Evolutionary conservation across 2,329 filamentous ascomycete genomes (phyloP).

Genomic region (Lachnellula hyalina): DNA sequence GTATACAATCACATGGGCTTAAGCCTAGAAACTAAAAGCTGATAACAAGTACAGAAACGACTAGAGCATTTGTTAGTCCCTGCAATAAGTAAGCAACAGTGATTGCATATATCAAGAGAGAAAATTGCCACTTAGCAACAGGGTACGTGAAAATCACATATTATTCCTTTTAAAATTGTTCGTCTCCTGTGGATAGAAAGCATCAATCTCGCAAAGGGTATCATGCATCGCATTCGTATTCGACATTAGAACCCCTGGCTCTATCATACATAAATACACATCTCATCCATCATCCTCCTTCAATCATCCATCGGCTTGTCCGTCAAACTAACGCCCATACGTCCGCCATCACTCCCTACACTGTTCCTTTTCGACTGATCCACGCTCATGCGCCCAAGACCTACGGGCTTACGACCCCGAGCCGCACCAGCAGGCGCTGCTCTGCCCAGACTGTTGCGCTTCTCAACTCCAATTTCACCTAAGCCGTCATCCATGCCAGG

Average conservation of each 20-base stretch:
- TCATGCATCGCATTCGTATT: constrained; percentile 21
- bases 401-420: constrained; percentile 32
- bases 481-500: constrained; percentile 25
- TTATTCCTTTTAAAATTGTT: not conserved
- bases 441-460: constrained; percentile 61
- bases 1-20: no score
- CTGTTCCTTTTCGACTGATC: constrained; percentile 29
- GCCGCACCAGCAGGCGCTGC: constrained; percentile 45
- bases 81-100: no score
- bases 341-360: constrained; percentile 29
- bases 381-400: constrained; percentile 30
- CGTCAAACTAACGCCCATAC: constrained; percentile 59
- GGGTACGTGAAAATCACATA: not conserved
- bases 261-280: constrained; percentile 22
- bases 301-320: constrained; percentile 77
- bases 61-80: no score
- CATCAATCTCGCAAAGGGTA: constrained; percentile 9
- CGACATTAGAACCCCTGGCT: constrained; percentile 11
- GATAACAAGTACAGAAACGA: no score
- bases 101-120: no score
- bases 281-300: constrained; percentile 4
- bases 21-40: no score
- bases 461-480: constrained; percentile 40
- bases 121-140: no score
- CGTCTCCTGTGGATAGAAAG: not conserved